Conservation (phyloP, 805 yeast genomes). For the Metschnikowia shivogae region DNA sequence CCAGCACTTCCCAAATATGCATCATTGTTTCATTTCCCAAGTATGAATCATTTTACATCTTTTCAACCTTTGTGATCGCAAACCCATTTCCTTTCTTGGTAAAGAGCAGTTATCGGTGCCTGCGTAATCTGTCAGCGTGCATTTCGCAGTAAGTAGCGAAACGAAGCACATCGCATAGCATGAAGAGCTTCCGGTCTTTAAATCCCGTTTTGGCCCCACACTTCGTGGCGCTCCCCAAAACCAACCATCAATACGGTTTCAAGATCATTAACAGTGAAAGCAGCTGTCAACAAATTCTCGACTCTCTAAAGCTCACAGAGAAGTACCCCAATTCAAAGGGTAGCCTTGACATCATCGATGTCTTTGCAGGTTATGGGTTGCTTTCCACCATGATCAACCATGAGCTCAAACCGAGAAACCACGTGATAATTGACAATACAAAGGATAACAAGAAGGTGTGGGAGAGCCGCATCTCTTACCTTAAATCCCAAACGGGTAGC, state of each 20-base stretch:
- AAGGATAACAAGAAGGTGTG: constrained; percentile 24
- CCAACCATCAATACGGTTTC: constrained; percentile 25
- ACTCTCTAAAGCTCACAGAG: constrained; percentile 42
- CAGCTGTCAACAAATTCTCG: constrained; percentile 38
- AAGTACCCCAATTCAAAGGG: constrained; percentile 29
- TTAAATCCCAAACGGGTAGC: constrained; percentile 23
- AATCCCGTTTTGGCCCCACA: constrained; percentile 26
- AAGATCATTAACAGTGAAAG: constrained; percentile 20
- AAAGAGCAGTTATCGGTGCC: too few relatives aligned
- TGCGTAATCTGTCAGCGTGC: too few relatives aligned
- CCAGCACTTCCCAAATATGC: too few relatives aligned
- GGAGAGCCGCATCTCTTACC: constrained; percentile 23
- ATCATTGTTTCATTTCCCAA: too few relatives aligned
- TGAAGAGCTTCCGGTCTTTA: constrained; percentile 20
- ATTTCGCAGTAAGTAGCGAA: too few relatives aligned
- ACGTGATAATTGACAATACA: constrained; percentile 58
- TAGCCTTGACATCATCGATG: constrained; percentile 52
- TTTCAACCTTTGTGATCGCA: too few relatives aligned
- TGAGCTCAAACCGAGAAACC: constrained; percentile 56
- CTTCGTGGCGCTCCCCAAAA: constrained; percentile 18
- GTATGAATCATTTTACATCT: too few relatives aligned
- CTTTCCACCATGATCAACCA: constrained; percentile 62
- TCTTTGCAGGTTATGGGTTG: constrained; percentile 56
- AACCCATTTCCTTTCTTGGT: too few relatives aligned
- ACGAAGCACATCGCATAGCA: background rate